These are phyloP conservation scores for Liquidambar formosana DNA, from an alignment of 164 flowering plant genomes.

Conservation along the genomic window DNA sequence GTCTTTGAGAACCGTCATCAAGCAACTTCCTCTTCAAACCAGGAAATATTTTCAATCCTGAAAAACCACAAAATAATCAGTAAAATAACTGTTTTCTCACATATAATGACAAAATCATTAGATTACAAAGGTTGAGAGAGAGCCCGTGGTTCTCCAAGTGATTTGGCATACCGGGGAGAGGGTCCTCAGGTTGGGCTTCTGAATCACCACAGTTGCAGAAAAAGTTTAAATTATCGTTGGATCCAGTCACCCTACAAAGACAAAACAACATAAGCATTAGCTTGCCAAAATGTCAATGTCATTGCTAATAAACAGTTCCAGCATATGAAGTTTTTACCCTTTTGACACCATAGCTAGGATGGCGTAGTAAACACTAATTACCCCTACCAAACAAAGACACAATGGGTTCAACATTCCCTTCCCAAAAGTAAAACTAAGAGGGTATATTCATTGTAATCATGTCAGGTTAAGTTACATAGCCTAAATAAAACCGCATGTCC, in stretches of 20 bases:
- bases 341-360: background rate
- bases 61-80: background rate
- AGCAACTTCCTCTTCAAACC: slow-evolving; percentile 68
- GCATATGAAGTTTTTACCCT: background rate
- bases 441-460: too few species aligned
- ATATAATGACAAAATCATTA: background rate
- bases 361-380: background rate
- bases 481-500: too few species aligned
- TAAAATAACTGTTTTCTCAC: background rate
- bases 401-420: too few species aligned
- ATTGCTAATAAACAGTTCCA: background rate
- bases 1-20: slow-evolving; percentile 21
- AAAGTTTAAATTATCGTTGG: slow-evolving; percentile 19
- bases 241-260: slow-evolving; percentile 47
- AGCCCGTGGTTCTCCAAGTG: background rate
- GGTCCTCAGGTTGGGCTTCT: slow-evolving; percentile 43
- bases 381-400: too few species aligned
- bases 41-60: slow-evolving; percentile 59
- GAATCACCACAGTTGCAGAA: slow-evolving; percentile 44
- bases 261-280: background rate
- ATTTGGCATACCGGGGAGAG: slow-evolving; percentile 54
- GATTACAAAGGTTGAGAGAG: background rate
- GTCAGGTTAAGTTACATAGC: too few species aligned
- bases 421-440: too few species aligned
- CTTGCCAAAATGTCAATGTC: background rate